Evolutionary conservation across 2,329 filamentous ascomycete genomes (phyloP).

Genomic region (Cladosporium cucumerinum): DNA sequence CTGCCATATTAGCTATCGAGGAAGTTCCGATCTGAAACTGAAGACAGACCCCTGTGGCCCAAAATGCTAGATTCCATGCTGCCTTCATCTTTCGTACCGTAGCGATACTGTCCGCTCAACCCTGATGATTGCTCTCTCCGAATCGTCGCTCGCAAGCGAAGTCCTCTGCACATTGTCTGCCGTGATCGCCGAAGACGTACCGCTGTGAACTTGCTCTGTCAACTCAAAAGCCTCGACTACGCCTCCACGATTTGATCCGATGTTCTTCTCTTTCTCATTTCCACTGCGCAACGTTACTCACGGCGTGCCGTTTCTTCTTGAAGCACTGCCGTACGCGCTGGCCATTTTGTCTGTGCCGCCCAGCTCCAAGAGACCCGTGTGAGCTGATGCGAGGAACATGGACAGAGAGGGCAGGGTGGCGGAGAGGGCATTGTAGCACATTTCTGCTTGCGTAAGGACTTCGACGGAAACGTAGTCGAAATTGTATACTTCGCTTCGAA

Average conservation of each 20-base stretch:
- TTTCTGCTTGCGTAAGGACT: slow-evolving; percentile 14
- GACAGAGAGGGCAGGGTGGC: slow-evolving; percentile 16
- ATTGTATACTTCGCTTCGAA: background rate
- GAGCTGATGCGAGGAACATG: slow-evolving; percentile 5
- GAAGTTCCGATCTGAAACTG: background rate
- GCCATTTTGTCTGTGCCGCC: background rate
- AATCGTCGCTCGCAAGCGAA: slow-evolving; percentile 3
- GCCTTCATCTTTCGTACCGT: background rate
- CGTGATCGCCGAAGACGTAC: background rate
- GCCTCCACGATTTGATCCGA: background rate
- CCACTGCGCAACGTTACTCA: background rate
- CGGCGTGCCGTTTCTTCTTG: background rate
- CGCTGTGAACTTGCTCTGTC: background rate
- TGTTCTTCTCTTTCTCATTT: background rate
- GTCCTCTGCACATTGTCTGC: background rate
- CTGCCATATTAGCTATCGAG: too few species aligned
- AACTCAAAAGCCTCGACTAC: background rate
- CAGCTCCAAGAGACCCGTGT: background rate
- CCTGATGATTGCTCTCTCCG: slow-evolving; percentile 4
- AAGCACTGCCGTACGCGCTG: slow-evolving; percentile 1
- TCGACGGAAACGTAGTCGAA: slow-evolving; percentile 8
- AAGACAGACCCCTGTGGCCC: background rate
- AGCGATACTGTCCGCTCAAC: slow-evolving; percentile 2
- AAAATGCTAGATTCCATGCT: background rate
- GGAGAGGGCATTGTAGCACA: slow-evolving; percentile 11